Evolutionary conservation across 441 rosid species (phyloP), one percentile per base, ranked within the genome.

Genomic region (Codiaeum variegatum): DNA sequence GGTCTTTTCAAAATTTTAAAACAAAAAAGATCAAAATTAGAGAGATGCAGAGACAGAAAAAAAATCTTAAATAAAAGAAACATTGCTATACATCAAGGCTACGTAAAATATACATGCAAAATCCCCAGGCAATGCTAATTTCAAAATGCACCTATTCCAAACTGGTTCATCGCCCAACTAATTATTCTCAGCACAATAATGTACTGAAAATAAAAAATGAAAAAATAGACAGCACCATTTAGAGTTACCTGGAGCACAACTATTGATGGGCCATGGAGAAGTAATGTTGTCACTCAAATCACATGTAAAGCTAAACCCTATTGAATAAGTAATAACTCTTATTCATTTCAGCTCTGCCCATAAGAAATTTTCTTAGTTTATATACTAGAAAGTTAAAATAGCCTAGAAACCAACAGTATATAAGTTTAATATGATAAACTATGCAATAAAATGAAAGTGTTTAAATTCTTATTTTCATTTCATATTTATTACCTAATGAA

Each of bases 201-300:
- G 87, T 66, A 75, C 85, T 59, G 78, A 88, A 80, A 70, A 81
- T 76, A 81, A 87, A 85, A 75, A 90, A 78, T 83, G 89, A 88
- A 88, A 90, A 77, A 85, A 88, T 85, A 73, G 88, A 81, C 56
- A 82, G 73, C 78, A 78, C 62, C 42, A 74, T 54, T 76, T 85
- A 85, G 28, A 69, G 73, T 69, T 84, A 94, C 98, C 99, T 49
- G 98, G 97, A 67, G 98, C 97, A 82, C 99, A 94, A 21, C 92
- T 78, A 92, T 46, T 23, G 97, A 85, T 61, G 97, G 99, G 99
- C 99, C 99, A 94, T 49, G 99, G 99, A 49, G 99, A 98, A 26
- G 81, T 96, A 67, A 91, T 92, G 79, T 94, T 94, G 81, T 94
- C 99, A 52, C 90, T 88, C 83, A 94, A 79, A 83, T 94, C 99